These are phyloP conservation scores for Colletotrichum salicis DNA, from an alignment of 2,329 filamentous ascomycete genomes.

Conservation along the genomic window DNA sequence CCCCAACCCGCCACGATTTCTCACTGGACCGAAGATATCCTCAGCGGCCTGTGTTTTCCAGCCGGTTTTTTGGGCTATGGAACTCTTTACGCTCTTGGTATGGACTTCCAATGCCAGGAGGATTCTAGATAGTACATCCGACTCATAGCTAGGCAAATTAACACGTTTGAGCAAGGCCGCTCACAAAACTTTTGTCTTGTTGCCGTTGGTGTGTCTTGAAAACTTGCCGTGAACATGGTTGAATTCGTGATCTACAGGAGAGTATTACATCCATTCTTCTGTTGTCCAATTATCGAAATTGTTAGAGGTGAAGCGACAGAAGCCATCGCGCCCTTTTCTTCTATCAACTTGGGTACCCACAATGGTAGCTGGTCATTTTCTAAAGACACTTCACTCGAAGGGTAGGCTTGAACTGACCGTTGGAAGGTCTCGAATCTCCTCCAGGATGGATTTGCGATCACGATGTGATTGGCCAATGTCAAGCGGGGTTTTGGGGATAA, in stretches of 20 bases:
- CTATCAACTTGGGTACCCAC: not conserved
- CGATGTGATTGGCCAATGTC: constrained; percentile 34
- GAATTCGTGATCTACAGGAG: not conserved
- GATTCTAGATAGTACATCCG: constrained; percentile 29
- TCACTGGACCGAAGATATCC: constrained; percentile 27
- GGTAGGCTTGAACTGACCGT: not conserved
- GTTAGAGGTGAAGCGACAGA: not conserved
- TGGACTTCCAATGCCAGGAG: constrained; percentile 22
- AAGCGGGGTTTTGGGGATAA: constrained; percentile 22
- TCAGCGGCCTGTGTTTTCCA: constrained; percentile 18
- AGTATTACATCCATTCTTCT: not conserved
- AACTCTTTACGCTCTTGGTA: constrained; percentile 24
- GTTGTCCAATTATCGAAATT: not conserved
- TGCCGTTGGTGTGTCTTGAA: not conserved
- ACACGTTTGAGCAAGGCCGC: constrained; percentile 27
- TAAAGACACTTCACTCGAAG: not conserved
- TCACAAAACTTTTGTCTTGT: not conserved
- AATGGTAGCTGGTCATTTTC: not conserved
- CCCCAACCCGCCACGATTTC: constrained; percentile 1
- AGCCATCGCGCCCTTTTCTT: not conserved
- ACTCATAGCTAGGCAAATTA: constrained; percentile 25
- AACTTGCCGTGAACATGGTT: not conserved
- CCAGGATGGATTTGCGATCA: constrained; percentile 32
- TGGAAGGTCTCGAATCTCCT: not conserved
- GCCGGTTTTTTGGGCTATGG: constrained; percentile 26